Evolutionary conservation across 768 basidiomycete genomes (phyloP).

Genomic region (Panellus pusillus): DNA sequence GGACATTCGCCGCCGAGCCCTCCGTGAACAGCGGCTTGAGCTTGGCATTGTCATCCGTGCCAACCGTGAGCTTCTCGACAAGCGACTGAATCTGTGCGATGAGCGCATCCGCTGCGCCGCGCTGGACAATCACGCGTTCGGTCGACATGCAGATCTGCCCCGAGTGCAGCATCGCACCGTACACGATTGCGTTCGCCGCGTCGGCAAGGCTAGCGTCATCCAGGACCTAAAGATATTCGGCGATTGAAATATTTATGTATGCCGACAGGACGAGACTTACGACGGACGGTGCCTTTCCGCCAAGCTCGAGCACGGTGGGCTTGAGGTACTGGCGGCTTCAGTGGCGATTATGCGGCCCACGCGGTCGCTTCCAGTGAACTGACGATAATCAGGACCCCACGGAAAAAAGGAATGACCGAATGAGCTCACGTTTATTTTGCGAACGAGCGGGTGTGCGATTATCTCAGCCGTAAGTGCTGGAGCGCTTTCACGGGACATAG

Average conservation of each 20-base stretch:
- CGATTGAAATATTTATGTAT: not conserved
- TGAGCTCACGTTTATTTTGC: constrained; percentile 49
- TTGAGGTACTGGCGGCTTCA: constrained; percentile 57
- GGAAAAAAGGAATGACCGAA: not conserved
- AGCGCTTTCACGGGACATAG: constrained; percentile 42
- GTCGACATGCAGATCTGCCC: constrained; percentile 64
- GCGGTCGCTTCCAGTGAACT: constrained; percentile 59
- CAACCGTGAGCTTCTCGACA: constrained; percentile 36
- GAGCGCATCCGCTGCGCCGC: constrained; percentile 37
- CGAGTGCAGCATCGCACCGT: constrained; percentile 44
- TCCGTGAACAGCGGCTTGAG: constrained; percentile 45
- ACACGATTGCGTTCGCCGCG: constrained; percentile 51
- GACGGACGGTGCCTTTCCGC: constrained; percentile 53
- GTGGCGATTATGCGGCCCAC: constrained; percentile 53
- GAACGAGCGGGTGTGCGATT: constrained; percentile 53
- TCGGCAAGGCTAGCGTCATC: constrained; percentile 52
- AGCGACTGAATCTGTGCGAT: constrained; percentile 34
- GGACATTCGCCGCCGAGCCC: constrained; percentile 44
- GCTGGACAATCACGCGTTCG: constrained; percentile 55
- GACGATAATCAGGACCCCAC: not conserved
- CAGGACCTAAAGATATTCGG: constrained; percentile 36
- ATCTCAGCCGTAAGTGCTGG: constrained; percentile 49
- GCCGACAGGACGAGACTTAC: constrained; percentile 30
- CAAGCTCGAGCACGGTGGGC: constrained; percentile 55
- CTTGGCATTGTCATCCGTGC: constrained; percentile 29